Conservation (phyloP, 1,284 basidiomycete species). For the Lentinula novae-zelandiae region DNA sequence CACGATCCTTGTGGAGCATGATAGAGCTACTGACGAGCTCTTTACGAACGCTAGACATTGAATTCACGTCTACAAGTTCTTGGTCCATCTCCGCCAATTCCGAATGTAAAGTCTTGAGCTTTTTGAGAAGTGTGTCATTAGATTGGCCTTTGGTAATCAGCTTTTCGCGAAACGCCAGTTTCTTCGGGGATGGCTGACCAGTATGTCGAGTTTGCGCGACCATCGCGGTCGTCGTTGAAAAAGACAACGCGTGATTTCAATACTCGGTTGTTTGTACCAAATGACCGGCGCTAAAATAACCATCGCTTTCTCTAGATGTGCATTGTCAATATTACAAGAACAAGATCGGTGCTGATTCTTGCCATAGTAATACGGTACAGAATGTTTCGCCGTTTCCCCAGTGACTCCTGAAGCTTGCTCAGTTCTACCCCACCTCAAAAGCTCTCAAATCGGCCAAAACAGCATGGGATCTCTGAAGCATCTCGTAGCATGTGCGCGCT, state of each 20-base stretch:
- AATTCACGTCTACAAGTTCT: slow-evolving; percentile 74
- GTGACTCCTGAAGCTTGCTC: no score
- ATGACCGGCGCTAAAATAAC: neutral
- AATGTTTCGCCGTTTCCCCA: no score
- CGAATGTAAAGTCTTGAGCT: slow-evolving; percentile 76
- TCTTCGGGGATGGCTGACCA: slow-evolving; percentile 46
- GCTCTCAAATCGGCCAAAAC: neutral
- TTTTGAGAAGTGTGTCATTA: slow-evolving; percentile 79
- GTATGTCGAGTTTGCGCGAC: slow-evolving; percentile 68
- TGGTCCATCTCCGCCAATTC: slow-evolving; percentile 88
- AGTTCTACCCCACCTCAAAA: no score
- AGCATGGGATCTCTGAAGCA: neutral
- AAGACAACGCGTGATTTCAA: neutral
- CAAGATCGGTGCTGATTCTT: no score
- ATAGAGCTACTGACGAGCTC: slow-evolving; percentile 82
- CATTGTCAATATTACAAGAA: no score
- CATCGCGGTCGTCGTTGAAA: slow-evolving; percentile 39
- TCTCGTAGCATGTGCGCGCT: neutral
- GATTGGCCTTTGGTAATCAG: slow-evolving; percentile 66
- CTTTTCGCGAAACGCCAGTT: slow-evolving; percentile 77
- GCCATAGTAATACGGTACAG: no score
- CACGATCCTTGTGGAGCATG: slow-evolving; percentile 90
- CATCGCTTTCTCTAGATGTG: neutral
- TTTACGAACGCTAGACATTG: slow-evolving; percentile 67
- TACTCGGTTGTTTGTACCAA: neutral